Base-by-base conservation (phyloP, 495 filamentous ascomycete genomes). In the Paragyromitra xinjiangensis region DNA sequence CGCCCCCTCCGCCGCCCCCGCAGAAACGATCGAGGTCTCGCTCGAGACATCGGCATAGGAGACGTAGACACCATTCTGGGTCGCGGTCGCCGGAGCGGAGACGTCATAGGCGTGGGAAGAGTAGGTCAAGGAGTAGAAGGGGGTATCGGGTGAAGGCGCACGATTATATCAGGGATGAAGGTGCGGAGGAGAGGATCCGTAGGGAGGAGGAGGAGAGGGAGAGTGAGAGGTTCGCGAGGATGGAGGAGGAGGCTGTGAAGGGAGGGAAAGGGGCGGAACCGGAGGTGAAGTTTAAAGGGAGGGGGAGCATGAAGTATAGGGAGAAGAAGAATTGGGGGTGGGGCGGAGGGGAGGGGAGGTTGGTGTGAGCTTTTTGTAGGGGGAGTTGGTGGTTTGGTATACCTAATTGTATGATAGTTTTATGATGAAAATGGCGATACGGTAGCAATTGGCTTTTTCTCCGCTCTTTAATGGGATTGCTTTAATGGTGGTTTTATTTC, bases 301-400 rank as follows among this genome's bases (percentile, higher is more conserved):
- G 84, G n/a, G 84, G 84, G 26, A 84, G 84, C 44, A 85, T 85
- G 84, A 85, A 85, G 48, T 85, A 84, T 61, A 72, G 82, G 24
- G 84, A 85, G 73, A 81, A 72, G 61, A 75, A 78, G 53, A 78
- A 16, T 56, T 71, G 76, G 66, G 74, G 75, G 8, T 76, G 66
- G 50, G 78, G 76, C 29, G 73, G 66, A 1, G 79, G 79, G 14
- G 61, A 81, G 40, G 79, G 79, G 24, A 64, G 73, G 61, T 39
- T 82, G 12, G 24, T 64, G 53, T 56, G 37, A 53, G 37, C 48
- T 62, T 63, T 61, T 14, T 29, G 39, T 22, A 9, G 37, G 26
- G 4, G 39, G 19, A 51, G 29, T 48, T 19, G 14, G 37, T 34
- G 19, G 7, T 1, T 39, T 55, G 1, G 9, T 39, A 66, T 19